phyloP scores from a whole-genome alignment of 2,329 filamentous ascomycete genomes.

The Clarireedia hainanense region DNA sequence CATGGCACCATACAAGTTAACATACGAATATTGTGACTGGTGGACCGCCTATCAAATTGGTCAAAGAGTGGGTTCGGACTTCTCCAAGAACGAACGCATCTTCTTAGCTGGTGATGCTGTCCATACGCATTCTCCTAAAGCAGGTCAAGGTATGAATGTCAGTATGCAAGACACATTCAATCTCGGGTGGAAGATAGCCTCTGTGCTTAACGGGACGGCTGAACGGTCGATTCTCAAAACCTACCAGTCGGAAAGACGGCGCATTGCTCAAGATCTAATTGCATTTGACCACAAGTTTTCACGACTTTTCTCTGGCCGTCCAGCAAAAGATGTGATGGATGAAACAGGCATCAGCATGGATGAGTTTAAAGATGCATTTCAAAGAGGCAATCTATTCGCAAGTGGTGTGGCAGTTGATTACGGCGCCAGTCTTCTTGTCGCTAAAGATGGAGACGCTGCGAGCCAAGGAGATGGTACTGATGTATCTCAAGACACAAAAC shows the following conservation, averaged over 20 bases:
- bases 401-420: constrained; percentile 53
- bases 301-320: constrained; percentile 47
- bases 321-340: constrained; percentile 36
- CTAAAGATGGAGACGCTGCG: constrained; percentile 38
- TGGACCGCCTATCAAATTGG: constrained; percentile 53
- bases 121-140: constrained; percentile 55
- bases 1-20: constrained; percentile 57
- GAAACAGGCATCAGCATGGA: constrained; percentile 51
- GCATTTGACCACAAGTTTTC: constrained; percentile 52
- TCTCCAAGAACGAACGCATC: constrained; percentile 32
- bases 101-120: constrained; percentile 44
- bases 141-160: constrained; percentile 53
- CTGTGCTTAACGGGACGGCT: constrained; percentile 28
- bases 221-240: constrained; percentile 46
- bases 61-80: constrained; percentile 50
- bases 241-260: constrained; percentile 54
- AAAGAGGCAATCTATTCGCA: constrained; percentile 52
- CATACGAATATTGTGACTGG: constrained; percentile 56
- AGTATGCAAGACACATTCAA: constrained; percentile 57
- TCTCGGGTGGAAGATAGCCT: constrained; percentile 49
- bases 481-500: constrained; percentile 36
- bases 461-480: constrained; percentile 42
- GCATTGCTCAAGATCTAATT: constrained; percentile 59
- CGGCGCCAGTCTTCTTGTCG: constrained; percentile 45
- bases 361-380: constrained; percentile 53